Conservation (phyloP, 768 basidiomycete species). For the Coprinopsis marcescibilis region DNA sequence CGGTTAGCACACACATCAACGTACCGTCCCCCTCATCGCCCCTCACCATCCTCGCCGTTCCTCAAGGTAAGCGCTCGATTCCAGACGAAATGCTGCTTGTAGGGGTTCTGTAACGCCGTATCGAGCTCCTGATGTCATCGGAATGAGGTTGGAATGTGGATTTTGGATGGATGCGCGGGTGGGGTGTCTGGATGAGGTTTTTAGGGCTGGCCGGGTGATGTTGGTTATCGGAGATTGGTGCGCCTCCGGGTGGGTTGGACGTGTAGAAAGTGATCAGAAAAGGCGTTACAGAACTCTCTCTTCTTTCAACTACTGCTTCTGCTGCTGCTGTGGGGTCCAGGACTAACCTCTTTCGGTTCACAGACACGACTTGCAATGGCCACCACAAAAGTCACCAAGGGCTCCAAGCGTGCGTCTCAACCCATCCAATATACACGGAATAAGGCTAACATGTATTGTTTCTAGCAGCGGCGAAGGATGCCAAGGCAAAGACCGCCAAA, state of each 20-base stretch:
- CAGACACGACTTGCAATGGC: conserved; percentile 41
- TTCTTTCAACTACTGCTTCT: too few species aligned
- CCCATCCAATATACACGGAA: conserved; percentile 34
- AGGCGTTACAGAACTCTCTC: too few species aligned
- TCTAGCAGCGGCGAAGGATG: conserved; percentile 36
- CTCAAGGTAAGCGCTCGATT: conserved; percentile 23
- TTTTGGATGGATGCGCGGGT: conserved; percentile 17
- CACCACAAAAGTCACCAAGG: conserved; percentile 62
- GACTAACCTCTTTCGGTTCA: conserved; percentile 11
- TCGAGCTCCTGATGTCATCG: not conserved
- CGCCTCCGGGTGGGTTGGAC: too few species aligned
- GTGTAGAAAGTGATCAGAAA: too few species aligned
- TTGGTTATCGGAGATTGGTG: too few species aligned
- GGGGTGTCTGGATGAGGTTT: conserved; percentile 15
- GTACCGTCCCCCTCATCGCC: too few species aligned
- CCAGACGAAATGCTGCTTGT: conserved; percentile 6
- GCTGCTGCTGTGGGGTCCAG: not conserved
- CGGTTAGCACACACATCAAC: too few species aligned
- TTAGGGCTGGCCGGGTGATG: conserved; percentile 1
- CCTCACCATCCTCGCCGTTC: conserved; percentile 17
- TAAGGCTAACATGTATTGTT: not conserved
- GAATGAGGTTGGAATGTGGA: conserved; percentile 4
- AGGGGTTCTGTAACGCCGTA: not conserved
- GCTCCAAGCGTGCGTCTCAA: conserved; percentile 45
- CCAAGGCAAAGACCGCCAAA: conserved; percentile 90